phyloP scores from a whole-genome alignment of 331 rosid genomes.

The Erythrophleum ivorense region DNA sequence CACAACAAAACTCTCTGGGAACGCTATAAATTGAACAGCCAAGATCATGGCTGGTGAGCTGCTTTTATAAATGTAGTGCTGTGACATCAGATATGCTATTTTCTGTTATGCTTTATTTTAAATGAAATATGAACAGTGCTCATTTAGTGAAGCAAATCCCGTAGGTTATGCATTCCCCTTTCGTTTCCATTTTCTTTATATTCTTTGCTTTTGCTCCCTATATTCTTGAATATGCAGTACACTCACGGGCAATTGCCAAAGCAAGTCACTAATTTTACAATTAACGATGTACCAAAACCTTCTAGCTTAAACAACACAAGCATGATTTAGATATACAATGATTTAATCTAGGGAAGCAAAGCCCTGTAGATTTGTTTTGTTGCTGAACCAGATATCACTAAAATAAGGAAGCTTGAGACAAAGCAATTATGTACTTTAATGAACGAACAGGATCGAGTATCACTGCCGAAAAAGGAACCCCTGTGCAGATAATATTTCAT shows the following conservation, averaged over 20 bases:
- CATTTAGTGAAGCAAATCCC: too few relatives aligned
- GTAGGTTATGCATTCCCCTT: neutral
- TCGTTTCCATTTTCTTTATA: too few relatives aligned
- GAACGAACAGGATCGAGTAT: neutral
- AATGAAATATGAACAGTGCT: too few relatives aligned
- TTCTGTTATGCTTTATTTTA: too few relatives aligned
- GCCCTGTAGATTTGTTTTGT: neutral
- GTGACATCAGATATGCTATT: too few relatives aligned
- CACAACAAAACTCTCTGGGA: too few relatives aligned
- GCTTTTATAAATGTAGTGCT: too few relatives aligned
- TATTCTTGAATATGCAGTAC: neutral
- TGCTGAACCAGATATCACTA: constrained; percentile 13
- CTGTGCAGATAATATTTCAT: constrained; percentile 27
- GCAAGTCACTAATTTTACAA: neutral
- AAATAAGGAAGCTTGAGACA: too few relatives aligned
- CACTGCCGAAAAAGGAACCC: neutral
- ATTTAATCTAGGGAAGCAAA: neutral
- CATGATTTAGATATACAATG: constrained; percentile 11
- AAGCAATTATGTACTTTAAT: neutral
- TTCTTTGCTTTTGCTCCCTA: neutral
- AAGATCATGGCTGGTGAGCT: too few relatives aligned
- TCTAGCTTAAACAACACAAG: neutral
- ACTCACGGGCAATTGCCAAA: neutral
- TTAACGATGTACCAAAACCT: neutral
- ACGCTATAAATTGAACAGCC: too few relatives aligned